These are phyloP conservation scores for Rhodotorula sp. DNA, from an alignment of 1,284 basidiomycete species.

Conservation along the genomic window DNA sequence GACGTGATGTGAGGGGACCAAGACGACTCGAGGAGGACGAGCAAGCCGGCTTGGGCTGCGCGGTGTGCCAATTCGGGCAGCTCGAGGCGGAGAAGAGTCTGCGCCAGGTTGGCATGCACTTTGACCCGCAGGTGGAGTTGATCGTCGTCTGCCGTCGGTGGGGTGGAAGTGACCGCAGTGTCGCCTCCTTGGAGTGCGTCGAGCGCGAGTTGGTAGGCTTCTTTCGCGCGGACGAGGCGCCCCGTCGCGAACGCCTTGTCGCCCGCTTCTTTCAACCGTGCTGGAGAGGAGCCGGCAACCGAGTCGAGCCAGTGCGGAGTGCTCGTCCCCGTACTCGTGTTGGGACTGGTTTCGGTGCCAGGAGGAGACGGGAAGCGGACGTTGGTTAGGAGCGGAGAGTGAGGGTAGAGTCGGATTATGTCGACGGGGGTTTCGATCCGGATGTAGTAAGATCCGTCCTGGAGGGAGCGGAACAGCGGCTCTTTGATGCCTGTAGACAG, in stretches of 20 bases:
- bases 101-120: slow-evolving; percentile 21
- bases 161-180: too few species aligned
- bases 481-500: slow-evolving; percentile 25
- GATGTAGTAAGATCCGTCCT: slow-evolving; percentile 13
- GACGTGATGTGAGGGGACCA: not conserved
- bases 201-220: slow-evolving; percentile 26
- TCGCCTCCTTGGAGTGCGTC: not conserved
- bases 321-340: not conserved
- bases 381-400: not conserved
- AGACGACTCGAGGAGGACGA: not conserved
- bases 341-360: too few species aligned
- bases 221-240: slow-evolving; percentile 8
- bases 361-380: not conserved
- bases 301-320: not conserved
- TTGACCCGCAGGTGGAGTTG: not conserved
- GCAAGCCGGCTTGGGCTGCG: not conserved
- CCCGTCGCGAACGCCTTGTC: slow-evolving; percentile 10
- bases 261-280: slow-evolving; percentile 2
- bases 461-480: slow-evolving; percentile 18
- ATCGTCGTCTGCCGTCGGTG: not conserved
- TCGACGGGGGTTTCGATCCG: slow-evolving; percentile 34
- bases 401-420: slow-evolving; percentile 19
- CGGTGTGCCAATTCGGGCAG: not conserved
- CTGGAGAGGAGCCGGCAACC: not conserved
- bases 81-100: slow-evolving; percentile 13